These are phyloP conservation scores for Mercurialis annua DNA, from an alignment of 345 rosid species.

Conservation along the genomic window DNA sequence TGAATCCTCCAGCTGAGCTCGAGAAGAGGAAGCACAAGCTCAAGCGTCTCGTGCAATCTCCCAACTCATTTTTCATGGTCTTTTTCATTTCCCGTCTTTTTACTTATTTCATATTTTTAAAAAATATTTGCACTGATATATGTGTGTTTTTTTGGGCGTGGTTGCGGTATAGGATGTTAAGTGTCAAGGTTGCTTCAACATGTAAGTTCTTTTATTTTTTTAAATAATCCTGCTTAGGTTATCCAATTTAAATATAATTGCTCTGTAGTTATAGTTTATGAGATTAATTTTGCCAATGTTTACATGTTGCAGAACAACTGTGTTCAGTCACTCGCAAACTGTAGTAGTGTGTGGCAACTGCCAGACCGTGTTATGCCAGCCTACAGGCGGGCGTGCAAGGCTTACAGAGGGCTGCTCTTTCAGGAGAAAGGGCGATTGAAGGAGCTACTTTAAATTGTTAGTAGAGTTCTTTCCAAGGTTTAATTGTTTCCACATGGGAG, in stretches of 20 bases:
- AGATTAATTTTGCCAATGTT: no score
- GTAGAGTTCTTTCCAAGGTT: no score
- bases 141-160: neutral
- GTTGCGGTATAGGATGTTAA: constrained; percentile 17
- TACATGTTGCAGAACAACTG: constrained; percentile 16
- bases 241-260: no score
- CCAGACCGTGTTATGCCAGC: constrained; percentile 24
- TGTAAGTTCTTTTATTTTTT: constrained; percentile 2
- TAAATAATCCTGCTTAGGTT: no score
- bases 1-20: constrained; percentile 17
- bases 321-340: constrained; percentile 20
- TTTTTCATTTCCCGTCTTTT: no score
- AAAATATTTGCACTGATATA: neutral
- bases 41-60: constrained; percentile 20
- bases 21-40: constrained; percentile 26
- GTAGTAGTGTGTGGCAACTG: constrained; percentile 23
- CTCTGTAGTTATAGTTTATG: no score
- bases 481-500: no score
- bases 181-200: constrained; percentile 23
- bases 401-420: constrained; percentile 21
- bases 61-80: constrained; percentile 22
- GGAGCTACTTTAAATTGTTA: no score
- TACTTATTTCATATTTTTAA: neutral
- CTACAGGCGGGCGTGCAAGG: constrained; percentile 18
- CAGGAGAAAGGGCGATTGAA: constrained; percentile 18